Base-by-base conservation (phyloP, 371 early-diverging fungal species). In the Haplosporangium sp. region DNA sequence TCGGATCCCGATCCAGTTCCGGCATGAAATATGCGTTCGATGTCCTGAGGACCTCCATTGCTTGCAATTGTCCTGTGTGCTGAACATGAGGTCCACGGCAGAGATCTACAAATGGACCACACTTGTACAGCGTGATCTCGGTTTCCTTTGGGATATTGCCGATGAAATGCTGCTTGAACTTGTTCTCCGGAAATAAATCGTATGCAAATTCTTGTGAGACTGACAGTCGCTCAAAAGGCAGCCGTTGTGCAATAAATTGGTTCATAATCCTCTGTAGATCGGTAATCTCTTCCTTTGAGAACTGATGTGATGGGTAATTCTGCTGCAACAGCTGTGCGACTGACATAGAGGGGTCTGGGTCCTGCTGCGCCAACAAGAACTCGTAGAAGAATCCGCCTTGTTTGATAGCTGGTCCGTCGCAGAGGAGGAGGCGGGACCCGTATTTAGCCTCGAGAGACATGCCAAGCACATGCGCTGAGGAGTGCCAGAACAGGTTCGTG, bases 21-120 rank as follows among this genome's bases (percentile, higher is more conserved):
- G 82, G 82, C 71, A 73, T 80, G 67, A 95, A 98, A 86, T 98
- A 97, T 18, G 95, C 90, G 38, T 91, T 83, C 45, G 96, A 93
- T 81, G 93, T 93, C 84, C 92, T 92, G 45, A 85, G 81, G 21
- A 98, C 89, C 57, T 91, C 90, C 59, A 97, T 85, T 11, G 95
- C 89, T 70, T 93, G 94, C 62, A 97, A 86, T 56, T 86, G 83
- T 52, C 92, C 91, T 14, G 97, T 95, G 73, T 86, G 81, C 46
- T 91, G 91, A 59, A 98, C 86, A 81, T 98, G 98, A 9, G 98
- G 98, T 9, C 98, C 98, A 64, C 87, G 82, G 85, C 97, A 98
- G 67, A 98, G 83, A 85, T 98, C 98, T 58, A 95, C 91, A 64
- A 97, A 88, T 13, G 93, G 88, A 14, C 95, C 96, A 63, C 96